A percentile compares a stretch with the other conserved stretches of the same genome.
These are phyloP conservation scores for Tephrocybe sp. DNA, from an alignment of 768 basidiomycete genomes.

Conservation along the genomic window DNA sequence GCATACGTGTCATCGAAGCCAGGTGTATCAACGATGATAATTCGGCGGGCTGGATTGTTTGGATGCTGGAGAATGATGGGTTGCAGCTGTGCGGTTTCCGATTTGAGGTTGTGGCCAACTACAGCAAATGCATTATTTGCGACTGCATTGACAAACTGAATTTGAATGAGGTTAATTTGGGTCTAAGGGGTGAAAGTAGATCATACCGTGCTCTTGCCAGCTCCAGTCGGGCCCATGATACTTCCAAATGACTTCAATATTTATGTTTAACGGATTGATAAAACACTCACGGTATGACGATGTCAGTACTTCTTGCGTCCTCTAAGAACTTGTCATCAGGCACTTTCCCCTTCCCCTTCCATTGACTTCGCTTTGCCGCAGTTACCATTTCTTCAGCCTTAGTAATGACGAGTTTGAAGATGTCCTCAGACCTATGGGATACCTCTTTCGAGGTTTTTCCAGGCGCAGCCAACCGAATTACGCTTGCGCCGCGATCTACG, in stretches of 20 bases:
- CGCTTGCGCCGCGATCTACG: neutral
- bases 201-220: constrained; percentile 22
- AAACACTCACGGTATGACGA: constrained; percentile 17
- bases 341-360: constrained; percentile 9
- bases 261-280: neutral
- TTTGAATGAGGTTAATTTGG: neutral
- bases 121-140: neutral
- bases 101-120: constrained; percentile 13
- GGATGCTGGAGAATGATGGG: constrained; percentile 8
- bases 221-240: constrained; percentile 18
- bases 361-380: neutral
- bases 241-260: neutral
- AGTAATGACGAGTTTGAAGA: neutral
- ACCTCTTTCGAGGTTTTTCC: neutral
- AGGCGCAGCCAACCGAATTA: neutral
- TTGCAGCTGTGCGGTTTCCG: constrained; percentile 11
- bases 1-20: constrained; percentile 21
- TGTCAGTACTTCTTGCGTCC: constrained; percentile 7
- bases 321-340: constrained; percentile 9
- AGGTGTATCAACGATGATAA: constrained; percentile 22
- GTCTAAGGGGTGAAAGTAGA: neutral
- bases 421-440: neutral
- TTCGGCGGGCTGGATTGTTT: constrained; percentile 1
- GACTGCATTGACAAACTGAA: constrained; percentile 8
- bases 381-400: neutral